Evolutionary conservation across 805 yeast genomes (phyloP), one percentile per base, ranked within the genome.

Genomic region (Grigorovia jiainica): DNA sequence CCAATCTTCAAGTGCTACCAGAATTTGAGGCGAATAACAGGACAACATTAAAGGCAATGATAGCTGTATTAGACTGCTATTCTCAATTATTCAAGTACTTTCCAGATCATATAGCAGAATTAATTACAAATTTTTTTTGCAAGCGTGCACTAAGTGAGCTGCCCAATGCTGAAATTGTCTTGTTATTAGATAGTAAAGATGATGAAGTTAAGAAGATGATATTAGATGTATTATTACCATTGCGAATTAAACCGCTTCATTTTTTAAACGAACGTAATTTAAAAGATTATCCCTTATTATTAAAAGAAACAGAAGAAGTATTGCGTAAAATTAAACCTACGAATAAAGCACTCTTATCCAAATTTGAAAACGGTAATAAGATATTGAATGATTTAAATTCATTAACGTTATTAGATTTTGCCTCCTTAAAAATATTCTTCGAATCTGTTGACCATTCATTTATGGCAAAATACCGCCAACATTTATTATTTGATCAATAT

Each of bases 381-480:
- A 40, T 41, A 6, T 43, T 37, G 29, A 32, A 38, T 7, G 47
- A 47, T 19, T 30, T 52, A 11, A 24, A 33, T 11, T 42, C 38
- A 13, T 43, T 55, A 7, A 54, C 43, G 18, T 24, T 77, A 19
- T 63, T 76, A 37, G 69, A 73, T 37, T 71, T 78, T 2, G 66
- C 74, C 60, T 79, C 77, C 51, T 60, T 79, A 39, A 67, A 71
- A 46, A 64, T 69, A 30, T 78, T 81, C 53, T 59, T 79, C 33
- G 71, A 71, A 44, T 75, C 72, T 48, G 68, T 79, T 15, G 76
- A 77, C 53, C 67, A 75, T 54, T 64, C 79, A 0, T 81, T 81
- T 61, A 77, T 73, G 46, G 80, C 79, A 58, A 61, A 69, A 24
- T 78, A 71, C 53, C 75, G 73, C 41, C 86, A 82, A 54, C 85